Percentiles rank a stretch among this genome's conserved stretches.
Evolutionary conservation across 441 rosid genomes (phyloP).

Genomic region (Geranium incanum): DNA sequence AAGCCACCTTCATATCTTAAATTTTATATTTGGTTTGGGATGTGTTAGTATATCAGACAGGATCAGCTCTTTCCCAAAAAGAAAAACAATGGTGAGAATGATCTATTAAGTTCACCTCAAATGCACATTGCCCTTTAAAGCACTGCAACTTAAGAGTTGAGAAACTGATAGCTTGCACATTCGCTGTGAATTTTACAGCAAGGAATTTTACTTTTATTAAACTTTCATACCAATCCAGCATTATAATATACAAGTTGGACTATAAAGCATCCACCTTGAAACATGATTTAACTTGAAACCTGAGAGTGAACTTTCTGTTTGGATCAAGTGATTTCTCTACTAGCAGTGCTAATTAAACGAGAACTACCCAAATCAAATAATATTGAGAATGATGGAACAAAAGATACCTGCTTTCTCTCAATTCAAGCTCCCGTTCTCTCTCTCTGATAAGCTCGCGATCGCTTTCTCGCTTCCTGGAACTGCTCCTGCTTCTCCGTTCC

Average conservation of each 20-base stretch:
- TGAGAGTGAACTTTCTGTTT: background rate
- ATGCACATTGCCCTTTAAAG: background rate
- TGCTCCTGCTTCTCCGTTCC: conserved; percentile 23
- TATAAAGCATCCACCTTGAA: background rate
- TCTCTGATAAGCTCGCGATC: conserved; percentile 23
- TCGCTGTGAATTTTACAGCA: background rate
- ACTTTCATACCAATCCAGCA: background rate
- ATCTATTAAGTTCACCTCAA: background rate
- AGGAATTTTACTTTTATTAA: background rate
- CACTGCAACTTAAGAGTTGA: background rate
- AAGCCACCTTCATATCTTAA: background rate
- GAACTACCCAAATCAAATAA: too few species aligned
- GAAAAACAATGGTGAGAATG: background rate
- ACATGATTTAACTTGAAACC: background rate
- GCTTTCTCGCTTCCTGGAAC: conserved; percentile 43
- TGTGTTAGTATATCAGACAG: background rate
- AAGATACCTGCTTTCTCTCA: conserved; percentile 59
- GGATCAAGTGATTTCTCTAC: background rate
- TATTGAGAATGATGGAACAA: too few species aligned
- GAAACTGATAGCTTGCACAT: background rate
- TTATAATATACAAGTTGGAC: background rate
- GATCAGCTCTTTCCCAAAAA: background rate
- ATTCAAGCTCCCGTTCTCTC: conserved; percentile 26
- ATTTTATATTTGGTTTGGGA: background rate
- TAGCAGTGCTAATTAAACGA: background rate